Conservation (phyloP, 1,284 basidiomycete genomes). For the Marasmius sp. region DNA sequence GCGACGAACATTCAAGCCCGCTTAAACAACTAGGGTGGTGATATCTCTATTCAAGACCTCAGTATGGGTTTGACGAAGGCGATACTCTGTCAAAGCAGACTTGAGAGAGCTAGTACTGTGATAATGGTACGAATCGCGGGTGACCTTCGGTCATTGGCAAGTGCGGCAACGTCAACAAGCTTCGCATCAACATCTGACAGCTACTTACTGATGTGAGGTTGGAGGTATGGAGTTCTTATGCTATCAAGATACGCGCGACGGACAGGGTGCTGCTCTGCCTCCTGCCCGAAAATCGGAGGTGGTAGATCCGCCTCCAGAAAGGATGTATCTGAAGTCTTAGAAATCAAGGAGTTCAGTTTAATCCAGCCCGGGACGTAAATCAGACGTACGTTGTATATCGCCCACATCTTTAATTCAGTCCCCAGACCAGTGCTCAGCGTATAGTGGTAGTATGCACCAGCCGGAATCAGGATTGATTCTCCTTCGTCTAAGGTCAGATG, state of each 20-base stretch:
- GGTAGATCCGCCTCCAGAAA: background rate
- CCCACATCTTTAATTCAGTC: background rate
- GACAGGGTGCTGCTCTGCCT: background rate
- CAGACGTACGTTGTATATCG: background rate
- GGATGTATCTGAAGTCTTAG: background rate
- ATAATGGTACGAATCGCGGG: too few relatives aligned
- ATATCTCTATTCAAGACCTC: too few relatives aligned
- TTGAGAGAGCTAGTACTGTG: too few relatives aligned
- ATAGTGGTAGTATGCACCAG: background rate
- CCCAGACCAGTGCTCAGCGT: background rate
- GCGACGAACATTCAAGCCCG: too few relatives aligned
- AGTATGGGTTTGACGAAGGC: too few relatives aligned
- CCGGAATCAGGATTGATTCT: background rate
- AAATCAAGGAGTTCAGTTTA: background rate
- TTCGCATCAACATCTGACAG: too few relatives aligned
- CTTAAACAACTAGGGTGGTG: too few relatives aligned
- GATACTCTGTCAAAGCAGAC: too few relatives aligned
- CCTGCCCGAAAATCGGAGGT: background rate
- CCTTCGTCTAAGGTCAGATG: background rate
- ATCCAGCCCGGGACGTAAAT: background rate
- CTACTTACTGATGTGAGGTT: too few relatives aligned
- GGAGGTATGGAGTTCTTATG: background rate
- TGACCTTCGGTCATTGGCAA: too few relatives aligned
- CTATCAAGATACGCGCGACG: background rate
- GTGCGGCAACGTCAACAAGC: too few relatives aligned